Conservation (phyloP, 352 stramenopile species). For the Phytophthora tubulina region DNA sequence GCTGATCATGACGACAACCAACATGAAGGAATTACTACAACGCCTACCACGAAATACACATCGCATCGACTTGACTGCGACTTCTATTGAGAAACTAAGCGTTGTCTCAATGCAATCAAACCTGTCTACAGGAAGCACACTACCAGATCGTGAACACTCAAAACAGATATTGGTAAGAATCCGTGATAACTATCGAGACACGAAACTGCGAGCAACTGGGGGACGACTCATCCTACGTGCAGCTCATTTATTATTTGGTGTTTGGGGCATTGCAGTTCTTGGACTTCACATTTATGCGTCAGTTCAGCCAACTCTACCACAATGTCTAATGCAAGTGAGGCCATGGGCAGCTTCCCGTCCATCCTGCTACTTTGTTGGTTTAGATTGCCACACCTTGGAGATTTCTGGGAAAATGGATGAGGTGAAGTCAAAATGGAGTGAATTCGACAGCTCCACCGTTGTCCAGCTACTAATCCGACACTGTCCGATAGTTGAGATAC, state of each 20-base stretch:
- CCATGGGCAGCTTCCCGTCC: conserved; percentile 37
- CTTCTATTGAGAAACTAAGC: neutral
- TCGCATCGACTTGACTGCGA: too few relatives aligned
- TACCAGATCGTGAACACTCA: too few relatives aligned
- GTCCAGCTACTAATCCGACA: conserved; percentile 45
- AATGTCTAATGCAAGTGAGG: conserved; percentile 37
- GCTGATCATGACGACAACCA: conserved; percentile 23
- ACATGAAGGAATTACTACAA: conserved; percentile 8
- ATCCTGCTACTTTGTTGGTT: conserved; percentile 42
- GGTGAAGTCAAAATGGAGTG: conserved; percentile 5
- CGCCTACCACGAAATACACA: too few relatives aligned
- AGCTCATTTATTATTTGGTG: neutral
- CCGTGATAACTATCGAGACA: neutral
- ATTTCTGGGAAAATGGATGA: conserved; percentile 33
- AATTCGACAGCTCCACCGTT: conserved; percentile 22
- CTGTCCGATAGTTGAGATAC: conserved; percentile 39
- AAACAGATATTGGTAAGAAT: neutral
- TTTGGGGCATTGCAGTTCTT: conserved; percentile 32
- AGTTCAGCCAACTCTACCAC: conserved; percentile 8
- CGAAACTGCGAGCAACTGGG: neutral
- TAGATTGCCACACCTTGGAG: conserved; percentile 35
- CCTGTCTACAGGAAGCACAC: too few relatives aligned
- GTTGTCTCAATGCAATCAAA: neutral
- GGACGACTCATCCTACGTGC: neutral
- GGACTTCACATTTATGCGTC: conserved; percentile 30